Evolutionary conservation across 768 basidiomycete species (phyloP).

Genomic region (Tubosaeta sp.): DNA sequence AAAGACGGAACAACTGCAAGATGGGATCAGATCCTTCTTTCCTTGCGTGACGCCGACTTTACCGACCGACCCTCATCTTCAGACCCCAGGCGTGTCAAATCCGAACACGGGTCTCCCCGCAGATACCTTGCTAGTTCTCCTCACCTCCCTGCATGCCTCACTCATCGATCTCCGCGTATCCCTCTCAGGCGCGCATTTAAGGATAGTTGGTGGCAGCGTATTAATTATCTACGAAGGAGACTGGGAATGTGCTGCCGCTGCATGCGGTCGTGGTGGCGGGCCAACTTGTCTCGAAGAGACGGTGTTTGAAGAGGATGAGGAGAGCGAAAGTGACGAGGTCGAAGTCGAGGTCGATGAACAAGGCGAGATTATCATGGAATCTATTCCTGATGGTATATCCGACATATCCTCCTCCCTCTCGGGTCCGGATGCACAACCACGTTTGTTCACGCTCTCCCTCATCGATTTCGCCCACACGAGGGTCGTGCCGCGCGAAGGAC

Average conservation of each 20-base stretch:
- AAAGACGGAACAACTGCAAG: slow-evolving; percentile 59
- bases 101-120: slow-evolving; percentile 50
- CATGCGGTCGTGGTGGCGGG: slow-evolving; percentile 34
- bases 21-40: slow-evolving; percentile 80
- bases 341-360: slow-evolving; percentile 33
- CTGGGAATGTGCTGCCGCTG: slow-evolving; percentile 33
- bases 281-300: slow-evolving; percentile 5
- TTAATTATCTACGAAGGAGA: slow-evolving; percentile 79
- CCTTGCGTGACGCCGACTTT: slow-evolving; percentile 38
- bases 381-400: slow-evolving; percentile 3
- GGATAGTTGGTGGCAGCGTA: slow-evolving; percentile 80
- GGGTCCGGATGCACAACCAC: slow-evolving; percentile 1
- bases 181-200: slow-evolving; percentile 55
- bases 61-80: slow-evolving; percentile 5
- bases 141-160: slow-evolving; percentile 50
- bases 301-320: slow-evolving; percentile 36
- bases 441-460: slow-evolving; percentile 58
- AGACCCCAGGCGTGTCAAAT: slow-evolving; percentile 2
- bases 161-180: slow-evolving; percentile 47
- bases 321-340: slow-evolving; percentile 37
- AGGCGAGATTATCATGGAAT: slow-evolving; percentile 20
- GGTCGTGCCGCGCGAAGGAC: slow-evolving; percentile 62
- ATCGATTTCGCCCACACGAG: slow-evolving; percentile 96
- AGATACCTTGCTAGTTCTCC: slow-evolving; percentile 50
- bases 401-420: slow-evolving; percentile 39